These are phyloP conservation scores for Daedaleopsis nitida DNA, from an alignment of 768 basidiomycete genomes.

Conservation along the genomic window DNA sequence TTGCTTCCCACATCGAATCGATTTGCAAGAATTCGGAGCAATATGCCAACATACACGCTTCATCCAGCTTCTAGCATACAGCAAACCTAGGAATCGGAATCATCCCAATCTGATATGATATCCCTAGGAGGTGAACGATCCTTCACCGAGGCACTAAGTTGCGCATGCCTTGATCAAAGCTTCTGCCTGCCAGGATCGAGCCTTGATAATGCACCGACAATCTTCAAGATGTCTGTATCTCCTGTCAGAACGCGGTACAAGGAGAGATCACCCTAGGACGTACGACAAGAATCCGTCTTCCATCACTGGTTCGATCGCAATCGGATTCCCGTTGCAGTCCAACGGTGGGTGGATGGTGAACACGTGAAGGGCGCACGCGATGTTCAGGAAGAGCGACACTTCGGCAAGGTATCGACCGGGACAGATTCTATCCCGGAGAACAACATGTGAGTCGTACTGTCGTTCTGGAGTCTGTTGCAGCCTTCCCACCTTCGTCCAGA, in stretches of 20 bases:
- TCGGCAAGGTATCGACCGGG: conserved; percentile 24
- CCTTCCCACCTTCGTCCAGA: conserved; percentile 13
- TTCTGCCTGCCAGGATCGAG: conserved; percentile 20
- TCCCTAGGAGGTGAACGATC: neutral
- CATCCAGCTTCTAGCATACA: too few species aligned
- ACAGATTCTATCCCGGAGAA: conserved; percentile 17
- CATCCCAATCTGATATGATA: neutral
- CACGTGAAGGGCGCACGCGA: conserved; percentile 19
- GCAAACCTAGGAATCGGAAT: too few species aligned
- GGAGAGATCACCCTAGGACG: neutral
- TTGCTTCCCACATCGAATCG: too few species aligned
- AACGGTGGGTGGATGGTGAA: conserved; percentile 20
- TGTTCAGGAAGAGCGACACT: conserved; percentile 14
- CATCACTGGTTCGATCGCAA: conserved; percentile 9
- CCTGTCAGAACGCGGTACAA: neutral
- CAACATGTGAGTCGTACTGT: neutral
- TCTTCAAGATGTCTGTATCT: conserved; percentile 20
- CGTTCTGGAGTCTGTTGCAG: neutral
- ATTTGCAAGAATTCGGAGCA: too few species aligned
- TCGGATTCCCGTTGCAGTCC: conserved; percentile 13
- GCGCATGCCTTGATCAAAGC: conserved; percentile 12
- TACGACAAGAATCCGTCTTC: conserved; percentile 11
- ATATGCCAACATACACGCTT: too few species aligned
- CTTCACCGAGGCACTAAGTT: neutral
- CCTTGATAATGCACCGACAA: conserved; percentile 26